A percentile compares a stretch with the other conserved stretches of the same genome.
These are phyloP conservation scores for Sphaerulina musiva DNA, from an alignment of 2,329 filamentous ascomycete species.

Conservation along the genomic window DNA sequence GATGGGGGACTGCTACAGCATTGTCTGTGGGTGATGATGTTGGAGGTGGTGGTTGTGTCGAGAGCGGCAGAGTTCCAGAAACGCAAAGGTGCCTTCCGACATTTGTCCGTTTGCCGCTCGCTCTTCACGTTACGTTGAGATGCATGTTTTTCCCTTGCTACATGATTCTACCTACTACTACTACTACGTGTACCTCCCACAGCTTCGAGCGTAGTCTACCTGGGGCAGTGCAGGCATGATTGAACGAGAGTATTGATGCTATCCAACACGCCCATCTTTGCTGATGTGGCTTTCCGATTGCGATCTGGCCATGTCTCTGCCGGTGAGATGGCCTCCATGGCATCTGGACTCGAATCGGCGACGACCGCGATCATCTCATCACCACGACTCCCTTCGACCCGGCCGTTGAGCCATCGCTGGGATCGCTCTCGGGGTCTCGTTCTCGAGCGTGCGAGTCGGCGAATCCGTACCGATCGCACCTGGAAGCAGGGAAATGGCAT, in stretches of 20 bases:
- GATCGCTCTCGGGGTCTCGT: constrained; percentile 28
- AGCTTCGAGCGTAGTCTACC: background rate
- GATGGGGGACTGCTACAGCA: background rate
- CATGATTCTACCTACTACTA: no score
- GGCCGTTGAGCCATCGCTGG: constrained; percentile 27
- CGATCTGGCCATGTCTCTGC: constrained; percentile 6
- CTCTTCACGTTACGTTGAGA: background rate
- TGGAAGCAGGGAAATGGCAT: background rate
- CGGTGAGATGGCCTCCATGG: constrained; percentile 6
- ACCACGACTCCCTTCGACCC: constrained; percentile 22
- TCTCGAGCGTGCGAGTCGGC: constrained; percentile 15
- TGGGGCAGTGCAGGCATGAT: constrained; percentile 5
- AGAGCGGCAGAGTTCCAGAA: background rate
- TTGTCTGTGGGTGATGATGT: background rate
- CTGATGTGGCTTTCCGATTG: constrained; percentile 16
- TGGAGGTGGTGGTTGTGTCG: background rate
- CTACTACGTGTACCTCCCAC: background rate
- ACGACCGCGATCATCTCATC: background rate
- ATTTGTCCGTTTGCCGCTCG: background rate
- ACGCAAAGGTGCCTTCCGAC: background rate
- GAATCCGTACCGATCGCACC: background rate
- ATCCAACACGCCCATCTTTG: constrained; percentile 13
- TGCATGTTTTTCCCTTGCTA: background rate
- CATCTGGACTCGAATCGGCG: background rate
- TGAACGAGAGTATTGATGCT: constrained; percentile 10